phyloP scores from a whole-genome alignment of 129 eudicot genomes.

The Logfia minima region DNA sequence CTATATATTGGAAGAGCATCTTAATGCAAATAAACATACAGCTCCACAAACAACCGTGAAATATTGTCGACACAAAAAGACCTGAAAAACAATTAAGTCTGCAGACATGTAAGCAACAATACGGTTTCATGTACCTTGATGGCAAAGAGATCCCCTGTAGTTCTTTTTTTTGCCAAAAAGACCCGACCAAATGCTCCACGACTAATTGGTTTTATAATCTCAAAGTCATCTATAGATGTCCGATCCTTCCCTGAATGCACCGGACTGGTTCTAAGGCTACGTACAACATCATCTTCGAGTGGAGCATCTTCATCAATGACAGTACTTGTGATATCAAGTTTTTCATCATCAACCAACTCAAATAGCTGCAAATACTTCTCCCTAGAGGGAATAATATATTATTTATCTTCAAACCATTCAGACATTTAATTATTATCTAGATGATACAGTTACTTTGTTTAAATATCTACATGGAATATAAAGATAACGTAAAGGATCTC shows the following conservation, averaged over 20 bases:
- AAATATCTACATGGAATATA: slow-evolving; percentile 6
- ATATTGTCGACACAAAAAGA: slow-evolving; percentile 2
- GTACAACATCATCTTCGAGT: slow-evolving; percentile 88
- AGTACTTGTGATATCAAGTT: slow-evolving; percentile 75
- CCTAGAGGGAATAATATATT: slow-evolving; percentile 42
- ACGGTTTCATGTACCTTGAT: slow-evolving; percentile 61
- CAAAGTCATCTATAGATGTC: slow-evolving; percentile 95
- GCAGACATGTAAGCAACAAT: slow-evolving; percentile 2
- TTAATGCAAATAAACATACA: slow-evolving; percentile 15
- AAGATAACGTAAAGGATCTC: slow-evolving; percentile 19
- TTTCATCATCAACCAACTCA: slow-evolving; percentile 85
- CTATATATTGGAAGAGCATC: slow-evolving; percentile 2
- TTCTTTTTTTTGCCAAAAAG: slow-evolving; percentile 89
- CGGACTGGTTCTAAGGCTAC: slow-evolving; percentile 94
- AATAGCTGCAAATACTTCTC: slow-evolving; percentile 90
- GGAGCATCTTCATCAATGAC: slow-evolving; percentile 97
- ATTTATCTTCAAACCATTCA: not conserved
- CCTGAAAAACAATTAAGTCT: not conserved
- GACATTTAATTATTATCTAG: not conserved
- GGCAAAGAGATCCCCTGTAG: slow-evolving; percentile 98
- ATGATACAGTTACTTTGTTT: not conserved
- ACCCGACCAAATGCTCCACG: slow-evolving; percentile 99
- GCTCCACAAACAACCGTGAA: not conserved
- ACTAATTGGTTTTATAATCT: slow-evolving; percentile 95
- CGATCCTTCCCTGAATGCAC: slow-evolving; percentile 84